Evolutionary conservation across 768 basidiomycete species (phyloP).

Genomic region (Pisolithus marmoratus): DNA sequence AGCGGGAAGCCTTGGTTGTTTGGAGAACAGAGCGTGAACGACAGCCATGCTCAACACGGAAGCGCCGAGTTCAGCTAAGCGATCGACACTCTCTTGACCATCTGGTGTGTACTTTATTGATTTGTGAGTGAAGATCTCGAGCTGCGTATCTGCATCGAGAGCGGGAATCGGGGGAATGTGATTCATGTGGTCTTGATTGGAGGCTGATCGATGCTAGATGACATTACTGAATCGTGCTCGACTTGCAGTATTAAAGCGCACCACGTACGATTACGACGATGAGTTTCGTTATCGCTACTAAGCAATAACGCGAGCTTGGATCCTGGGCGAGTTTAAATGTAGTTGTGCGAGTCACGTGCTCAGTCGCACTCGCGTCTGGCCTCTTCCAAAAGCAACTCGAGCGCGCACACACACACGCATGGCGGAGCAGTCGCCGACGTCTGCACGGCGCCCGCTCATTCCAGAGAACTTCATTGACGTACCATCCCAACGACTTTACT

Average conservation of each 20-base stretch:
- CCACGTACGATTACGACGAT: not conserved
- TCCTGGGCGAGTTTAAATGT: too few relatives aligned
- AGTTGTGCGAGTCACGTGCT: slow-evolving; percentile 6
- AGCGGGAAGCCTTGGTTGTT: slow-evolving; percentile 37
- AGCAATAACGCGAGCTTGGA: too few relatives aligned
- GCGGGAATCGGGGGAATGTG: slow-evolving; percentile 44
- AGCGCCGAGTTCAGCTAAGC: slow-evolving; percentile 54
- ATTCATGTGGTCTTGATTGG: slow-evolving; percentile 17
- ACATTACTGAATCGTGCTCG: not conserved
- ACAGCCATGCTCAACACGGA: slow-evolving; percentile 48
- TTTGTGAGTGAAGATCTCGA: slow-evolving; percentile 54
- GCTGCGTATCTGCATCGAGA: slow-evolving; percentile 51
- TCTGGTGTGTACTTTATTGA: slow-evolving; percentile 33
- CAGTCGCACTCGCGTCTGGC: not conserved
- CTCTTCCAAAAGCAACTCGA: not conserved
- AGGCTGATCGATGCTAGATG: not conserved
- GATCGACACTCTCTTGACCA: slow-evolving; percentile 48
- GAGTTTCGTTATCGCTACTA: not conserved
- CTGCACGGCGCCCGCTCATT: slow-evolving; percentile 45
- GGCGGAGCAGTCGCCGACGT: slow-evolving; percentile 4
- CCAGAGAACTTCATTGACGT: slow-evolving; percentile 69
- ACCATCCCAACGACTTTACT: slow-evolving; percentile 76
- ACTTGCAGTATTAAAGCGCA: not conserved
- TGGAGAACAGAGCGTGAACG: slow-evolving; percentile 43
- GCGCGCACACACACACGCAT: too few relatives aligned